Conservation (phyloP, 495 filamentous ascomycete species). For the Cairneyella variabilis region DNA sequence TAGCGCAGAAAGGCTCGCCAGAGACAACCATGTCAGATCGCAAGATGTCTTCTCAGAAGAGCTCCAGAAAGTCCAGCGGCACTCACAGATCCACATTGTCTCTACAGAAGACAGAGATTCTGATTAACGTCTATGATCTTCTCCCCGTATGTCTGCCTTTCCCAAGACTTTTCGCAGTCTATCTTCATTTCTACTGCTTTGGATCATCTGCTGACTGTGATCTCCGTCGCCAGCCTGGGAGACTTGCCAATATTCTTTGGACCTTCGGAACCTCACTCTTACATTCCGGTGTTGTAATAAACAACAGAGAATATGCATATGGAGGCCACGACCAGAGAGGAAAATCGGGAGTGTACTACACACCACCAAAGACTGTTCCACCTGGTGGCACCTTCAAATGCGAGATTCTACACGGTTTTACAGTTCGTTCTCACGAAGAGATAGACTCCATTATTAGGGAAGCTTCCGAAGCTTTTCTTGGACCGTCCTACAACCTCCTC, state of each 20-base stretch:
- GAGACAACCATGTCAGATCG: not conserved
- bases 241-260: conserved; percentile 67
- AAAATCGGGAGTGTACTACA: conserved; percentile 75
- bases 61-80: conserved; percentile 30
- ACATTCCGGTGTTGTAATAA: conserved; percentile 76
- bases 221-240: conserved; percentile 50
- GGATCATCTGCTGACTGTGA: not conserved
- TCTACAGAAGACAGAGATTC: conserved; percentile 62
- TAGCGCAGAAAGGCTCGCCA: no score
- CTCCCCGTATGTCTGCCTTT: conserved; percentile 51
- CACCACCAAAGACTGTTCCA: conserved; percentile 59
- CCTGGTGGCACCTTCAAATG: conserved; percentile 68
- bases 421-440: conserved; percentile 55
- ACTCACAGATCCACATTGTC: conserved; percentile 53
- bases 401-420: conserved; percentile 70
- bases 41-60: conserved; percentile 37
- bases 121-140: conserved; percentile 79
- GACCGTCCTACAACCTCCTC: conserved; percentile 70
- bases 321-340: conserved; percentile 69
- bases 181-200: not conserved
- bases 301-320: conserved; percentile 73
- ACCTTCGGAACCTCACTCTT: conserved; percentile 65
- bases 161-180: not conserved
- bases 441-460: conserved; percentile 63
- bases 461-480: conserved; percentile 62